Evolutionary conservation across 148 eudicot genomes (phyloP).

Genomic region (Cornus kousa): DNA sequence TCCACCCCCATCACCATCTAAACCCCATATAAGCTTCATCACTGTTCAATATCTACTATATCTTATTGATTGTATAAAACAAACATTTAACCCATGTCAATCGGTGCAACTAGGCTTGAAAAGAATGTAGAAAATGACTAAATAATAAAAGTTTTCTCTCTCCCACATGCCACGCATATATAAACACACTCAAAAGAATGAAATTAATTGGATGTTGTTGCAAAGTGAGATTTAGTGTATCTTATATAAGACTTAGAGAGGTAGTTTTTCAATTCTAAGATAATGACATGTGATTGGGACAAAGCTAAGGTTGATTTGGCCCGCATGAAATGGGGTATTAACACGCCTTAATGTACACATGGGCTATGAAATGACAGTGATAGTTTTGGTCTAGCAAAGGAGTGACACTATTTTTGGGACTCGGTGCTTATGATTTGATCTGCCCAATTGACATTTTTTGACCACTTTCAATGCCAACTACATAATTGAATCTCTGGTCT

Average conservation of each 20-base stretch:
- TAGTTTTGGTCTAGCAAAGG: too few species aligned
- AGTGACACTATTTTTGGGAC: too few species aligned
- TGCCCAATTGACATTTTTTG: too few species aligned
- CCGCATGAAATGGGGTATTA: background rate
- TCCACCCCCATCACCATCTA: background rate
- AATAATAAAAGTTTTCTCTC: background rate
- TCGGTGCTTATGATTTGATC: too few species aligned
- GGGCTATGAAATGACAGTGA: background rate
- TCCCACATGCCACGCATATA: too few species aligned
- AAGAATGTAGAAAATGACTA: background rate
- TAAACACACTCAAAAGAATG: too few species aligned
- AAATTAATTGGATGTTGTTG: background rate
- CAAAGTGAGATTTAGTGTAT: constrained; percentile 2
- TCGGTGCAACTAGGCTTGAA: constrained; percentile 10
- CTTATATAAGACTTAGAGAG: background rate
- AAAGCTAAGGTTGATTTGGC: constrained; percentile 9
- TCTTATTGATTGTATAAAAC: constrained; percentile 10
- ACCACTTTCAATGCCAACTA: too few species aligned
- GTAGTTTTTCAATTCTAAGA: background rate
- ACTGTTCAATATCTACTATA: background rate
- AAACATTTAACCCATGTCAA: constrained; percentile 13
- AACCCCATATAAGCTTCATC: background rate
- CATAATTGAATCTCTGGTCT: too few species aligned
- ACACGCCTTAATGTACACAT: constrained; percentile 5
- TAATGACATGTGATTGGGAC: constrained; percentile 15